Evolutionary conservation across 1,284 basidiomycete species (phyloP).

Genomic region (Rhodofomes roseus): DNA sequence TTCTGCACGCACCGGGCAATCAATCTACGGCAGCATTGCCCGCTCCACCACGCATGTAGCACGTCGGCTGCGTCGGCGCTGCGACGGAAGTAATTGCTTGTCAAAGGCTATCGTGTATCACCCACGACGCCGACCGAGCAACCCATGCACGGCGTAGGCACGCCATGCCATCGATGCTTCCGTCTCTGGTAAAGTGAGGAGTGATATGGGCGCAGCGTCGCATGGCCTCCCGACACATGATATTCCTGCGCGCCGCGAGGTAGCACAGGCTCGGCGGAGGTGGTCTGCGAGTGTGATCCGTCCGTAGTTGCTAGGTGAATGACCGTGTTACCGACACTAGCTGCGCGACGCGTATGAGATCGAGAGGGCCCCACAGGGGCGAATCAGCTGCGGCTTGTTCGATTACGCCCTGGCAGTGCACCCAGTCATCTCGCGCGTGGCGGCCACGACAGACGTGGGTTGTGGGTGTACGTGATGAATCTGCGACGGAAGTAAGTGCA

Average conservation of each 20-base stretch:
- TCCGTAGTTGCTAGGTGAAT: neutral
- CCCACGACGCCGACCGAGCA: neutral
- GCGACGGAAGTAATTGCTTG: neutral
- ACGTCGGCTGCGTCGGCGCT: constrained; percentile 1
- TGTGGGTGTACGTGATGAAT: neutral
- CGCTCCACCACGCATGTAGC: neutral
- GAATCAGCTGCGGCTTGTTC: neutral
- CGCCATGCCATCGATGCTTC: constrained; percentile 4
- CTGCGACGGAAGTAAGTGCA: neutral
- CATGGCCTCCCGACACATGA: neutral
- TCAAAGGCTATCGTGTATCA: neutral
- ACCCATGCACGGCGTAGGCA: constrained; percentile 1
- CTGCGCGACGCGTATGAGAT: neutral
- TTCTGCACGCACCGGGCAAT: neutral
- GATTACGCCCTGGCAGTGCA: neutral
- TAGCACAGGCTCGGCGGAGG: neutral
- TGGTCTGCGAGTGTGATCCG: neutral
- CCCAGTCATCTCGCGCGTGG: neutral
- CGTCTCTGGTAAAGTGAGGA: neutral
- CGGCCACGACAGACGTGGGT: neutral
- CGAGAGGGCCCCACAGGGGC: neutral
- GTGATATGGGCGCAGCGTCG: neutral
- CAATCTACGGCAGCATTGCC: neutral
- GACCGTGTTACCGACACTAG: neutral
- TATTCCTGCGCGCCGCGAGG: neutral